Conservation (phyloP, 345 rosid species). For the Excoecaria cochinchinensis region DNA sequence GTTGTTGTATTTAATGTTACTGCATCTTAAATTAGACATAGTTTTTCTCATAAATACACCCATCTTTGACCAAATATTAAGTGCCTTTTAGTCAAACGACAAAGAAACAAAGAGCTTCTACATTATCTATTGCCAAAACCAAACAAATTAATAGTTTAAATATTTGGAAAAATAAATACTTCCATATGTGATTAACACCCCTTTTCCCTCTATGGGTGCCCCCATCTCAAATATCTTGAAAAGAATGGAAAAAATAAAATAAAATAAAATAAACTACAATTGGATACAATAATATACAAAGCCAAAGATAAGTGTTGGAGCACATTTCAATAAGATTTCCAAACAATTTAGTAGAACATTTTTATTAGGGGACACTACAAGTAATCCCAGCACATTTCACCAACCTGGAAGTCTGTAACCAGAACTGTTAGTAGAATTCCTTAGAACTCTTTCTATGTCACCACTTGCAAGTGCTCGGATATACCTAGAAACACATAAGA, state of each 20-base stretch:
- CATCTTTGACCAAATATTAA: background rate
- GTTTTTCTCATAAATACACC: background rate
- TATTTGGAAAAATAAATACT: background rate
- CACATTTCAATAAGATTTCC: background rate
- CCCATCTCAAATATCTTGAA: background rate
- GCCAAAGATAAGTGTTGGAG: background rate
- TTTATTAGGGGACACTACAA: background rate
- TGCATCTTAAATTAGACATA: background rate
- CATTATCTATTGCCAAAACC: background rate
- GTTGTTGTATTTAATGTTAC: background rate
- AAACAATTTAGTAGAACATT: background rate
- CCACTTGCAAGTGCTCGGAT: conserved; percentile 71
- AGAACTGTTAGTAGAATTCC: conserved; percentile 58
- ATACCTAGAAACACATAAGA: conserved; percentile 53
- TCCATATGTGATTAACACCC: background rate
- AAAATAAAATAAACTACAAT: background rate
- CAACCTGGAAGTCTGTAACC: conserved; percentile 79
- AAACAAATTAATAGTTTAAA: background rate
- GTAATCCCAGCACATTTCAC: conserved; percentile 19
- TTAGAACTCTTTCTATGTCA: conserved; percentile 66
- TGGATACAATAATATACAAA: background rate
- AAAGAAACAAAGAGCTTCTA: background rate
- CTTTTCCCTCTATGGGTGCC: background rate
- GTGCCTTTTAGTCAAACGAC: background rate
- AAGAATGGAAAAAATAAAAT: background rate